phyloP scores from a whole-genome alignment of 345 rosid species.

The Turritis glabra region DNA sequence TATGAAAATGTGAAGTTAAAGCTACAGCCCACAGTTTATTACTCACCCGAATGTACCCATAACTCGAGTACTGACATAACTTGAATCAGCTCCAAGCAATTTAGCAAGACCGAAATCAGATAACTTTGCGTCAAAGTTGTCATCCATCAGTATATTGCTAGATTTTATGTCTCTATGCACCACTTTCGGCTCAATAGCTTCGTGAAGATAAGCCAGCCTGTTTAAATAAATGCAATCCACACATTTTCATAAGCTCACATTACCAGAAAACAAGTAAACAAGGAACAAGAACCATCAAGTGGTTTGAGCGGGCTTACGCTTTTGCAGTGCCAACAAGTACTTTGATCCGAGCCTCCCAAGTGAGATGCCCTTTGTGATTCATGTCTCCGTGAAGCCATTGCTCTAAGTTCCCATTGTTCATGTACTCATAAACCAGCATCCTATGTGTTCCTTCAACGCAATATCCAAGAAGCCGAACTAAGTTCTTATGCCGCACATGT shows the following conservation, averaged over 20 bases:
- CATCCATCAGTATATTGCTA: constrained; percentile 89
- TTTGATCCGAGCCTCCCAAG: constrained; percentile 92
- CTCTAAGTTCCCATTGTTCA: constrained; percentile 92
- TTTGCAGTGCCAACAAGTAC: constrained; percentile 91
- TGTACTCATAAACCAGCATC: constrained; percentile 84
- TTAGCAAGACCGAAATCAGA: constrained; percentile 98
- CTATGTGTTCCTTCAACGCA: constrained; percentile 98
- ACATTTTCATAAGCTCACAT: constrained; percentile 14
- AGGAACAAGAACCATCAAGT: constrained; percentile 11
- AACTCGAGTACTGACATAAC: constrained; percentile 86
- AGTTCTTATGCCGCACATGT: constrained; percentile 91
- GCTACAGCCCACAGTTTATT: not conserved
- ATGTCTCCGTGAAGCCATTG: constrained; percentile 95
- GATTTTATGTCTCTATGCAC: constrained; percentile 98
- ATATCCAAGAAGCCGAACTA: constrained; percentile 93
- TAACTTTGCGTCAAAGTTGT: constrained; percentile 79
- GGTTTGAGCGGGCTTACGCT: constrained; percentile 58
- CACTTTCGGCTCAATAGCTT: constrained; percentile 98
- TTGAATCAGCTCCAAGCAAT: constrained; percentile 86
- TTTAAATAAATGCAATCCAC: constrained; percentile 5
- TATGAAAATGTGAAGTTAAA: not conserved
- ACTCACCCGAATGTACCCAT: constrained; percentile 99
- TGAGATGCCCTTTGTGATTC: constrained; percentile 70
- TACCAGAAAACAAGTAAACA: not conserved
- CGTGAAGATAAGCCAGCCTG: constrained; percentile 91